Conservation (phyloP, 2,329 filamentous ascomycete genomes). For the Penicillium sp. region DNA sequence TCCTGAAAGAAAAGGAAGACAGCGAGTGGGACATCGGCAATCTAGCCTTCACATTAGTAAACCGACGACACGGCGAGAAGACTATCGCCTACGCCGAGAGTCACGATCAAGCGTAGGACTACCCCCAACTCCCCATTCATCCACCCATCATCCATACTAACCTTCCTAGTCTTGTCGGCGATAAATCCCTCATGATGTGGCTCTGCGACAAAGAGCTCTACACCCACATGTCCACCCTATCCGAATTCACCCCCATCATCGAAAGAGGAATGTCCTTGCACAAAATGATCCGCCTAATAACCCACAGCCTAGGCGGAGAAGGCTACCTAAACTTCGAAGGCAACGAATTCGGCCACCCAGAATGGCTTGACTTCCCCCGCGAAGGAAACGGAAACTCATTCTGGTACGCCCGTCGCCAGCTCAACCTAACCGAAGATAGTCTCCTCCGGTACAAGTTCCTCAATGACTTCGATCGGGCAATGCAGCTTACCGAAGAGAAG, state of each 20-base stretch:
- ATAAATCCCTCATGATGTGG: slow-evolving; percentile 98
- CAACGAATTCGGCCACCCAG: slow-evolving; percentile 97
- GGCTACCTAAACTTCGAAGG: slow-evolving; percentile 98
- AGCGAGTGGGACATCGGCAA: slow-evolving; percentile 86
- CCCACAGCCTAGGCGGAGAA: slow-evolving; percentile 87
- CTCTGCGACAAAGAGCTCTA: slow-evolving; percentile 97
- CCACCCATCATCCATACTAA: slow-evolving; percentile 4
- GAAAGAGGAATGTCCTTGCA: slow-evolving; percentile 89
- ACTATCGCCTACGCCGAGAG: slow-evolving; percentile 97
- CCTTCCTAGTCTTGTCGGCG: slow-evolving; percentile 74
- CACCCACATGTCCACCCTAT: slow-evolving; percentile 90
- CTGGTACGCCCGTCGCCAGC: slow-evolving; percentile 89
- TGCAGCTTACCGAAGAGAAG: slow-evolving; percentile 85
- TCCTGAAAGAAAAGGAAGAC: slow-evolving; percentile 89
- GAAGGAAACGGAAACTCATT: slow-evolving; percentile 91
- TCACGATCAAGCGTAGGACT: slow-evolving; percentile 90
- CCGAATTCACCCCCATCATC: slow-evolving; percentile 82
- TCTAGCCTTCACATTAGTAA: slow-evolving; percentile 84
- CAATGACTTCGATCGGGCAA: slow-evolving; percentile 88
- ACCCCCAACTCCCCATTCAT: not conserved
- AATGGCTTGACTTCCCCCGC: slow-evolving; percentile 98
- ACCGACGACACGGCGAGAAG: slow-evolving; percentile 93
- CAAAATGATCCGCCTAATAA: slow-evolving; percentile 96
- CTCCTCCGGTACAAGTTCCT: slow-evolving; percentile 87
- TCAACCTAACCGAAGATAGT: slow-evolving; percentile 85